These are phyloP conservation scores for Pythium dissotocum DNA, from an alignment of 352 stramenopile genomes.

Conservation along the genomic window DNA sequence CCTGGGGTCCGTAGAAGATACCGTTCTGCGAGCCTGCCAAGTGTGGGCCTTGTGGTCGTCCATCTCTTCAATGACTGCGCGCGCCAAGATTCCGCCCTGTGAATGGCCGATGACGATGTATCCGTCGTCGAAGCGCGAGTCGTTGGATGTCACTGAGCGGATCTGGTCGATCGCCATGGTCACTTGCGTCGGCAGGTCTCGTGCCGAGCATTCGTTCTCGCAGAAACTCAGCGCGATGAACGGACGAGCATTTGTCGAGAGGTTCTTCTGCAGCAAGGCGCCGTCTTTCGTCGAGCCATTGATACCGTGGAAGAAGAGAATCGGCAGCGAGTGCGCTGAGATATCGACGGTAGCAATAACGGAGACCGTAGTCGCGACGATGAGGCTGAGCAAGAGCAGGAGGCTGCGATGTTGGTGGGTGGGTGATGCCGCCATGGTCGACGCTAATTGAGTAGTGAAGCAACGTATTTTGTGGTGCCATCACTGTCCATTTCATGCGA, in stretches of 20 bases:
- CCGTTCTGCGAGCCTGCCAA: slow-evolving; percentile 52
- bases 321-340: slow-evolving; percentile 28
- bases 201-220: slow-evolving; percentile 36
- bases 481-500: too few species aligned
- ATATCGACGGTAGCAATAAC: not conserved
- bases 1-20: slow-evolving; percentile 51
- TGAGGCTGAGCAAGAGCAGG: not conserved
- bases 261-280: slow-evolving; percentile 33
- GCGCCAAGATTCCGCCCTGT: slow-evolving; percentile 40
- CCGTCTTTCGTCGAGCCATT: slow-evolving; percentile 34
- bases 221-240: slow-evolving; percentile 48
- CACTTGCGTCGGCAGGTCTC: slow-evolving; percentile 39
- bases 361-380: not conserved
- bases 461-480: too few species aligned
- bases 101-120: slow-evolving; percentile 58
- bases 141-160: slow-evolving; percentile 32
- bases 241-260: slow-evolving; percentile 31
- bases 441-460: not conserved
- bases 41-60: slow-evolving; percentile 51
- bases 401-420: not conserved
- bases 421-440: not conserved
- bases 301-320: slow-evolving; percentile 59
- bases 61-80: slow-evolving; percentile 54
- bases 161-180: slow-evolving; percentile 49
- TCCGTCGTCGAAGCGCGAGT: slow-evolving; percentile 37